A percentile compares a stretch with the other conserved stretches of the same genome.
These are phyloP conservation scores for Cordyceps pruinosa DNA, from an alignment of 2,329 filamentous ascomycete genomes.

Conservation along the genomic window DNA sequence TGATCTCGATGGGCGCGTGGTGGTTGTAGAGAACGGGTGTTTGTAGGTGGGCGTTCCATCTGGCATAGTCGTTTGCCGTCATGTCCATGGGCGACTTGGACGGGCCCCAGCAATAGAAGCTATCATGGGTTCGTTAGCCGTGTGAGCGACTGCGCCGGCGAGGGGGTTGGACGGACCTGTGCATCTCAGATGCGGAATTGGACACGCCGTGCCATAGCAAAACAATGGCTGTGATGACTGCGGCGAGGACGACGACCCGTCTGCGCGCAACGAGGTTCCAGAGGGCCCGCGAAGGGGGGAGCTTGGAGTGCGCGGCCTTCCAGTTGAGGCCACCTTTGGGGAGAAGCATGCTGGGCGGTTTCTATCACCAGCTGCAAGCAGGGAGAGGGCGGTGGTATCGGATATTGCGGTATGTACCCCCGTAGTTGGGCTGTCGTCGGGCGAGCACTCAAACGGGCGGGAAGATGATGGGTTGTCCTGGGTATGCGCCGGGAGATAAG, in stretches of 20 bases:
- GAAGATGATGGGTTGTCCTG: not conserved
- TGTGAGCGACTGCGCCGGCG: too few species aligned
- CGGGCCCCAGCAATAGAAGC: conserved; percentile 96
- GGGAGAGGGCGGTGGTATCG: not conserved
- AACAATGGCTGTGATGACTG: conserved; percentile 62
- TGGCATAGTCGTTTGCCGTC: conserved; percentile 80
- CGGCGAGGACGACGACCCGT: conserved; percentile 68
- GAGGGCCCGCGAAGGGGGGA: conserved; percentile 71
- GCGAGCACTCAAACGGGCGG: not conserved
- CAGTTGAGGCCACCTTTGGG: conserved; percentile 86
- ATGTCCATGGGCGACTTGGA: conserved; percentile 95
- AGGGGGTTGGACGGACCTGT: conserved; percentile 57
- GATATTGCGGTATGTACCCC: not conserved
- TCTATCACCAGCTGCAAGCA: not conserved
- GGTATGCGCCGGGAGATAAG: not conserved
- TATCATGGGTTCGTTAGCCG: conserved; percentile 30
- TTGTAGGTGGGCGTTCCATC: conserved; percentile 82
- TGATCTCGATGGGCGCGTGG: conserved; percentile 79
- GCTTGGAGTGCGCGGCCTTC: conserved; percentile 76
- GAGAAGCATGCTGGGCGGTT: conserved; percentile 64
- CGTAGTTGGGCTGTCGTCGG: not conserved
- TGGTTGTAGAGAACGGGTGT: conserved; percentile 97
- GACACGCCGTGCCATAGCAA: conserved; percentile 85
- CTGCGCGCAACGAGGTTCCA: conserved; percentile 66
- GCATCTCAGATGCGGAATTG: conserved; percentile 76